Percentiles rank a stretch among this genome's conserved stretches.
These are phyloP conservation scores for Phellopilus nigrolimitatus DNA, from an alignment of 1,284 basidiomycete genomes.

Conservation along the genomic window DNA sequence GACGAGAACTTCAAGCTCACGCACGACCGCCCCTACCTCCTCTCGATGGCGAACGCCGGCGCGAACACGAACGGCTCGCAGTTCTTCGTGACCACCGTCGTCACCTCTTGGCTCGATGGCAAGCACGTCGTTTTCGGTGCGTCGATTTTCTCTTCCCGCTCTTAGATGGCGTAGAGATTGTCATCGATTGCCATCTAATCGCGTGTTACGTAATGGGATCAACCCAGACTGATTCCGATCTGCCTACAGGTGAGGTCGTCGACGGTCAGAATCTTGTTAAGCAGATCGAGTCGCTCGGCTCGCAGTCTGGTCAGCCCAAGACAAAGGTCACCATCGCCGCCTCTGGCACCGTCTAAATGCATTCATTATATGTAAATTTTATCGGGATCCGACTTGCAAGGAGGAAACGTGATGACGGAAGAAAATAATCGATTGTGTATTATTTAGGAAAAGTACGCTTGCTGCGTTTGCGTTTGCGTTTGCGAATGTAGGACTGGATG, in stretches of 20 bases:
- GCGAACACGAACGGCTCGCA: constrained; percentile 68
- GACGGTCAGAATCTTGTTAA: constrained; percentile 77
- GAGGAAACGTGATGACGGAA: neutral
- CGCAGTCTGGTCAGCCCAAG: constrained; percentile 48
- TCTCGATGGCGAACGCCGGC: constrained; percentile 90
- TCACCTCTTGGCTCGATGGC: constrained; percentile 74
- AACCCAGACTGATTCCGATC: constrained; percentile 3
- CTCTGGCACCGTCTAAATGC: constrained; percentile 42
- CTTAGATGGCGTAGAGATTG: no score
- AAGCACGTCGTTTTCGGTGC: constrained; percentile 78
- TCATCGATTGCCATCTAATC: neutral
- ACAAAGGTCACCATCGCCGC: constrained; percentile 56
- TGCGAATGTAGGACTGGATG: no score
- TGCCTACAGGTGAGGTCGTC: constrained; percentile 50
- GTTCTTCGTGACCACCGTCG: constrained; percentile 88
- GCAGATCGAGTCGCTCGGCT: constrained; percentile 64
- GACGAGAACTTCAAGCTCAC: constrained; percentile 86
- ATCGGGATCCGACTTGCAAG: neutral
- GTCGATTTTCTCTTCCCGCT: constrained; percentile 1
- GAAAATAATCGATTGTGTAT: constrained; percentile 5
- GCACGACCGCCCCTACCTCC: constrained; percentile 76
- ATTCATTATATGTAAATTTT: neutral
- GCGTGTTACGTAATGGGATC: constrained; percentile 6
- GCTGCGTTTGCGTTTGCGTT: neutral
- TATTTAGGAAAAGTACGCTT: neutral